Percentiles rank a stretch among this genome's conserved stretches.
Evolutionary conservation across 2,329 filamentous ascomycete species (phyloP).

Genomic region (Cladosporium halotolerans): DNA sequence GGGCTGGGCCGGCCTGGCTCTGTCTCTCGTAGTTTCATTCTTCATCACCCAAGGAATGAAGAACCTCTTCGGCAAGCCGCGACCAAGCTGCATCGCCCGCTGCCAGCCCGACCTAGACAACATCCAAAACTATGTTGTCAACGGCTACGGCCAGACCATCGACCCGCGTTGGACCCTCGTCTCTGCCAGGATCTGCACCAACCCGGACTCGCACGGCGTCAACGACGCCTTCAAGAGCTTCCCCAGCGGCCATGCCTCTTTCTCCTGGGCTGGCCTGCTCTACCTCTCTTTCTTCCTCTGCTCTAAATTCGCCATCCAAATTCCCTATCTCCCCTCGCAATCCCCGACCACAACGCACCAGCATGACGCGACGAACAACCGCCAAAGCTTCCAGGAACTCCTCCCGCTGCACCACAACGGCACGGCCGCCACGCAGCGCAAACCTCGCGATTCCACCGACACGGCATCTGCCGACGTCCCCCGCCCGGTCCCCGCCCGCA

Average conservation of each 20-base stretch:
- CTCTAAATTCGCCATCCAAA: conserved; percentile 69
- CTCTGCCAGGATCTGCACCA: conserved; percentile 67
- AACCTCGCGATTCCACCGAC: conserved; percentile 7
- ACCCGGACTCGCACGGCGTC: conserved; percentile 54
- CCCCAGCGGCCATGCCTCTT: conserved; percentile 68
- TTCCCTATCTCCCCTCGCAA: conserved; percentile 59
- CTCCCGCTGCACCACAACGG: conserved; percentile 23
- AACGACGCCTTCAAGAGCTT: conserved; percentile 83
- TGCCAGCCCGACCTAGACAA: conserved; percentile 69
- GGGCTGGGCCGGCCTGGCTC: conserved; percentile 73
- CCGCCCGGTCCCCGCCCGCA: conserved; percentile 38
- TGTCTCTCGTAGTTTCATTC: conserved; percentile 66
- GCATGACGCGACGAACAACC: not conserved
- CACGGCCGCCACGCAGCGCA: conserved; percentile 4
- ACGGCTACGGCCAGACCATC: conserved; percentile 50
- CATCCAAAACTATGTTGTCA: conserved; percentile 54
- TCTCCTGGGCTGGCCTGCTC: conserved; percentile 70
- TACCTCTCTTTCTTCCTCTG: conserved; percentile 85
- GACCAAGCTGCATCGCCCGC: conserved; percentile 59
- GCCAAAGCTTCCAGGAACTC: conserved; percentile 18
- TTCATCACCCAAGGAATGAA: conserved; percentile 84
- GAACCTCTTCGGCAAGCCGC: conserved; percentile 59
- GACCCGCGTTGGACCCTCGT: conserved; percentile 62
- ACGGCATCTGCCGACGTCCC: conserved; percentile 1
- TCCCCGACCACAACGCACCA: conserved; percentile 17